Percentiles rank a stretch among this genome's conserved stretches.
Evolutionary conservation across 768 basidiomycete genomes (phyloP).

Genomic region (Hemileccinum impolitum): DNA sequence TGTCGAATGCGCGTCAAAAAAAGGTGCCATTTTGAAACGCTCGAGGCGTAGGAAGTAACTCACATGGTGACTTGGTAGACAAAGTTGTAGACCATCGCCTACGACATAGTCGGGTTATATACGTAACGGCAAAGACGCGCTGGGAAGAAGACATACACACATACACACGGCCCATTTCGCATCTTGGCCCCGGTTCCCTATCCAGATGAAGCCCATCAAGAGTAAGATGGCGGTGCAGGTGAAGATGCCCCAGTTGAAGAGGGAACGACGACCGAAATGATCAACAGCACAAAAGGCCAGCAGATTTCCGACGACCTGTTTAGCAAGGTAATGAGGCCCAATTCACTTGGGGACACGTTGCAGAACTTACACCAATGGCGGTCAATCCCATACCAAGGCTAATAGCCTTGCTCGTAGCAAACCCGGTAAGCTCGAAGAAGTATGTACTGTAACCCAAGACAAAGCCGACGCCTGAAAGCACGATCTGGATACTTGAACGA

Average conservation of each 20-base stretch:
- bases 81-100: constrained; percentile 22
- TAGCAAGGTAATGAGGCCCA: not conserved
- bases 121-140: not conserved
- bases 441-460: constrained; percentile 30
- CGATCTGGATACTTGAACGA: not conserved
- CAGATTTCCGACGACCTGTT: constrained; percentile 25
- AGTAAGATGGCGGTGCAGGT: constrained; percentile 20
- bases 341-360: not conserved
- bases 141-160: constrained; percentile 13
- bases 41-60: not conserved
- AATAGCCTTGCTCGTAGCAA: constrained; percentile 27
- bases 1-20: constrained; percentile 3
- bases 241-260: constrained; percentile 29
- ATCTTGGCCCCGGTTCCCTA: constrained; percentile 4
- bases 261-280: constrained; percentile 21
- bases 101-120: not conserved
- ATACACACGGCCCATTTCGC: constrained; percentile 23
- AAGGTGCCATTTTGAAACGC: not conserved
- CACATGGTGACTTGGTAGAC: constrained; percentile 27
- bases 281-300: constrained; percentile 26
- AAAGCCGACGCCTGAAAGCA: constrained; percentile 23
- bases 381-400: constrained; percentile 29
- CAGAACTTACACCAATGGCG: constrained; percentile 21
- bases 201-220: constrained; percentile 30
- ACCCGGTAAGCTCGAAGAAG: constrained; percentile 37